Conservation (phyloP, 2,329 filamentous ascomycete species). For the Davidsoniella neocaledoniae region DNA sequence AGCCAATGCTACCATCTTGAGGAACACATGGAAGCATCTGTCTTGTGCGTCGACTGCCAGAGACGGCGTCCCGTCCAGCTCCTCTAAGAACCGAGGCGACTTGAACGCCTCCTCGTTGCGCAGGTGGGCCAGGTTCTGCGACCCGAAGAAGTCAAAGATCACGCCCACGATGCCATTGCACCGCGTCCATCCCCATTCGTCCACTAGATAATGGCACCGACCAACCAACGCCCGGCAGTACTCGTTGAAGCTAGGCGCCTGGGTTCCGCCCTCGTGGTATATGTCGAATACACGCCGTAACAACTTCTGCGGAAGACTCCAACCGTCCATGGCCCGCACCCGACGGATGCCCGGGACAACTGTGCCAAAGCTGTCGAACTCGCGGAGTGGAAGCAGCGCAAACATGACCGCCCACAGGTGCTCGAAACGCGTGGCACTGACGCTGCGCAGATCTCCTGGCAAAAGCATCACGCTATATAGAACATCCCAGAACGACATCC, state of each 20-base stretch:
- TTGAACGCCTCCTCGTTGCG: slow-evolving; percentile 46
- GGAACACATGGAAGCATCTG: slow-evolving; percentile 48
- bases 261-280: slow-evolving; percentile 37
- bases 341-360: slow-evolving; percentile 22
- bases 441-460: slow-evolving; percentile 19
- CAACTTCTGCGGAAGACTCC: slow-evolving; percentile 40
- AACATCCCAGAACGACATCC: slow-evolving; percentile 44
- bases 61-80: slow-evolving; percentile 28
- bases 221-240: slow-evolving; percentile 43
- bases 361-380: slow-evolving; percentile 40
- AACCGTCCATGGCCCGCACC: slow-evolving; percentile 31
- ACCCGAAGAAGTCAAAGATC: slow-evolving; percentile 53
- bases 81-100: slow-evolving; percentile 44
- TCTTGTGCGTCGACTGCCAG: slow-evolving; percentile 37
- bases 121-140: slow-evolving; percentile 42
- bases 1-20: slow-evolving; percentile 44
- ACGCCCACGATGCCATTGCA: slow-evolving; percentile 40
- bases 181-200: slow-evolving; percentile 48
- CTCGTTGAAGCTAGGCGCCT: slow-evolving; percentile 45
- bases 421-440: slow-evolving; percentile 29
- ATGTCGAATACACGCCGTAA: slow-evolving; percentile 40
- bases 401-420: slow-evolving; percentile 42
- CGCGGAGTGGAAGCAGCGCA: slow-evolving; percentile 40
- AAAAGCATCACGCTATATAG: slow-evolving; percentile 27
- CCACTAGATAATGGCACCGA: slow-evolving; percentile 45